Conservation (phyloP, 441 rosid species). For the Gossypium armourianum region DNA sequence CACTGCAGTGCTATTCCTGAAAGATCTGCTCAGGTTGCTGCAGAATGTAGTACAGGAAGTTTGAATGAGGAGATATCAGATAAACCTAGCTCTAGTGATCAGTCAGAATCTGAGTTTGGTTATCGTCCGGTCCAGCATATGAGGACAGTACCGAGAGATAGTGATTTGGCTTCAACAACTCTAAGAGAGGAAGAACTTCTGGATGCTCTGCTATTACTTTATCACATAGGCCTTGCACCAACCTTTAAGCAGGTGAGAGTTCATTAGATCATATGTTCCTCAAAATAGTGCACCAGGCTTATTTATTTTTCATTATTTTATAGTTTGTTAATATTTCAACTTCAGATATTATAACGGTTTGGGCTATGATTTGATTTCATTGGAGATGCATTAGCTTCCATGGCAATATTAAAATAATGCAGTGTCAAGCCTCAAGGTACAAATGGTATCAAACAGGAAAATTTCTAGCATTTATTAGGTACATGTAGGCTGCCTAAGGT, state of each 20-base stretch:
- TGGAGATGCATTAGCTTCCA: constrained; percentile 2
- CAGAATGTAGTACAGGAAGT: constrained; percentile 69
- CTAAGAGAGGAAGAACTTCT: constrained; percentile 87
- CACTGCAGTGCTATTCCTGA: constrained; percentile 58
- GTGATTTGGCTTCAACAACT: constrained; percentile 48
- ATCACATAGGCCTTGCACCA: constrained; percentile 85
- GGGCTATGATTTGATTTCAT: not conserved
- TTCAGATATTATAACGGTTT: not conserved
- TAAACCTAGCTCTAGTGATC: constrained; percentile 87
- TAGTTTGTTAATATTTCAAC: not conserved
- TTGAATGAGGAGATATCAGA: constrained; percentile 82
- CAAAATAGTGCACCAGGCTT: not conserved
- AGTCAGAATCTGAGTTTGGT: constrained; percentile 73
- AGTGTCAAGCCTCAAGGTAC: not conserved
- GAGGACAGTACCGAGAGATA: constrained; percentile 47
- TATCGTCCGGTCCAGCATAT: constrained; percentile 49
- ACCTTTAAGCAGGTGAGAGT: constrained; percentile 78
- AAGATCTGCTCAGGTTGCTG: constrained; percentile 73
- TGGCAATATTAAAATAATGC: not conserved
- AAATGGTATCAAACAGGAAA: not conserved
- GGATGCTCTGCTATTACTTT: constrained; percentile 62
- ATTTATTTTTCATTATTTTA: not conserved
- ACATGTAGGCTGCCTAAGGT: not conserved
- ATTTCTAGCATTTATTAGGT: not conserved
- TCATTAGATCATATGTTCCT: not conserved